A percentile compares a stretch with the other conserved stretches of the same genome.
phyloP scores from a whole-genome alignment of 1,284 basidiomycete species.

The Cutaneotrichosporon sp. region DNA sequence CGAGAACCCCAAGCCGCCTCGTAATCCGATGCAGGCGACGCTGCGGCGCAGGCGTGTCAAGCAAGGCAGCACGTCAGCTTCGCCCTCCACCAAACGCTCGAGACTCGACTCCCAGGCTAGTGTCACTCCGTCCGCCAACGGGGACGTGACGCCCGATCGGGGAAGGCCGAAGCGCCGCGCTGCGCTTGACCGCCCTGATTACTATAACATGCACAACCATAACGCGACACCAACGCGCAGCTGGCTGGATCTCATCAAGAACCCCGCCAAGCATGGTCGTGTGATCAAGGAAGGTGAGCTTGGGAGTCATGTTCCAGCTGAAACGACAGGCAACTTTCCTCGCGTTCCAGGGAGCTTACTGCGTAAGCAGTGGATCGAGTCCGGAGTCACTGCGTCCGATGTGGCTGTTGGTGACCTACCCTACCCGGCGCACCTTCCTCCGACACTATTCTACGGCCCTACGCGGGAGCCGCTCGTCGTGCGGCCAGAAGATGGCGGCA shows the following conservation, averaged over 20 bases:
- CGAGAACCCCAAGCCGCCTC: slow-evolving; percentile 34
- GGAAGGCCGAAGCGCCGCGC: slow-evolving; percentile 47
- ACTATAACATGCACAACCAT: slow-evolving; percentile 50
- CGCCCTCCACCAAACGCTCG: slow-evolving; percentile 11
- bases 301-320: neutral
- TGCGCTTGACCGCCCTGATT: slow-evolving; percentile 45
- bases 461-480: slow-evolving; percentile 47
- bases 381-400: slow-evolving; percentile 3
- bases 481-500: slow-evolving; percentile 43
- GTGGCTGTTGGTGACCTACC: neutral
- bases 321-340: slow-evolving; percentile 32
- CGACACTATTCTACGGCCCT: slow-evolving; percentile 45
- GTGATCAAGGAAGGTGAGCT: slow-evolving; percentile 41
- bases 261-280: slow-evolving; percentile 45
- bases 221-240: slow-evolving; percentile 48
- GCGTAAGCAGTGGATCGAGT: slow-evolving; percentile 39
- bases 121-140: slow-evolving; percentile 12
- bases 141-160: slow-evolving; percentile 11
- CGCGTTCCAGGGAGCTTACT: slow-evolving; percentile 31
- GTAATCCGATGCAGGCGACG: slow-evolving; percentile 36
- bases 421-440: slow-evolving; percentile 24
- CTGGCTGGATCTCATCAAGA: slow-evolving; percentile 50
- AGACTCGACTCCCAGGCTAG: neutral
- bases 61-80: neutral
- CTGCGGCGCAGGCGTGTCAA: slow-evolving; percentile 25